Evolutionary conservation across 768 basidiomycete genomes (phyloP), one percentile per base, ranked within the genome.

Genomic region (Multifurca ochricompacta): DNA sequence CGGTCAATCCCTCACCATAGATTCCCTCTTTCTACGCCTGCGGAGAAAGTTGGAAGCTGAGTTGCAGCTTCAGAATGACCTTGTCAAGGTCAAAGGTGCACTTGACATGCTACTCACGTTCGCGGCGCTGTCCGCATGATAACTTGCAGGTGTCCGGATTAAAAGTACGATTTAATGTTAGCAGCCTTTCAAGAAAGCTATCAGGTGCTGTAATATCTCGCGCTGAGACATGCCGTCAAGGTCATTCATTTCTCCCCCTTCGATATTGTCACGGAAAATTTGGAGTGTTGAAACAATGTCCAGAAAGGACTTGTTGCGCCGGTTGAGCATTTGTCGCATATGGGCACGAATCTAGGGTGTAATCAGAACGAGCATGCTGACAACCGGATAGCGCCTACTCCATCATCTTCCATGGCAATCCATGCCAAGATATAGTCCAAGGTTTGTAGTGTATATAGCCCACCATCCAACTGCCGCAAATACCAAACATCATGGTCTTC

Each of bases 371-470:
- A 14, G 54, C 27, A 18, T 40, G 39, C 9, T 23, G 27, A 34
- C 31, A 54, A 16, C 30, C 19, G 39, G 35, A 57, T 13, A 56
- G 0, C 4, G 69, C 88, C 52, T 71, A 96, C 96, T 34, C 95
- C 96, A 63, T 98, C 95, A 62, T 98, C 95, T 70, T 99, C 96
- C 93, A 97, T 94, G 51, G 82, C 78, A 25, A 97, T 70, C 96
- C 96, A 99, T 5, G 88, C 92, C 35, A 97, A 70, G 56, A 97
- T 87, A 62, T 94, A 97, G 68, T 98, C 95, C 36, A 91, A 79
- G 16, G 85, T 91, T 64, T 98, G 95, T 7, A 98, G 69, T 1
- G 85, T 87, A 65, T 88, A 92, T 40, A 96, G 69, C 0, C 96
- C 96, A 2, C 83, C 82, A 53, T 96, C 92, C 32, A 98, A 70